Conservation (phyloP, 1,284 basidiomycete genomes). For the Malassezia furfur region DNA sequence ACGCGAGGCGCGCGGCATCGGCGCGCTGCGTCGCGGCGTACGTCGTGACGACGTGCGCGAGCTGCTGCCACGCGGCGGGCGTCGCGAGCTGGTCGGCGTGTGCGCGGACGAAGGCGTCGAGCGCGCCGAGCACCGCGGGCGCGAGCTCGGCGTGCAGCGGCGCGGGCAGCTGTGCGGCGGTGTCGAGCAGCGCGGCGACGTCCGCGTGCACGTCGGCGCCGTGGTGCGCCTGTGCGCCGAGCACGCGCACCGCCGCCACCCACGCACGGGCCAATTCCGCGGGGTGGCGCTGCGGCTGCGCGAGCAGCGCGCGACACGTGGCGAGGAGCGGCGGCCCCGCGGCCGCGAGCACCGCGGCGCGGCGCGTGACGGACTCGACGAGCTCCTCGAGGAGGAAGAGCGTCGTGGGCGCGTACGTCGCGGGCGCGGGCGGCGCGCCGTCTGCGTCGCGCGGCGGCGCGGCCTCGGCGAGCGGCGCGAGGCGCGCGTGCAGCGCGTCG, state of each 20-base stretch:
- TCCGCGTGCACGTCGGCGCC: conserved; percentile 71
- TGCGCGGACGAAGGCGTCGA: conserved; percentile 67
- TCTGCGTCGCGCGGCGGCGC: background rate
- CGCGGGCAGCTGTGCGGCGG: conserved; percentile 69
- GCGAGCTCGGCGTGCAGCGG: conserved; percentile 71
- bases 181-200: conserved; percentile 82
- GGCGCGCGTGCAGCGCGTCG: conserved; percentile 55
- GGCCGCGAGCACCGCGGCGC: conserved; percentile 68
- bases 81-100: conserved; percentile 54
- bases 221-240: conserved; percentile 7
- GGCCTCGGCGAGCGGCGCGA: conserved; percentile 2
- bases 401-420: conserved; percentile 75
- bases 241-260: conserved; percentile 51
- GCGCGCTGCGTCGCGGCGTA: conserved; percentile 66
- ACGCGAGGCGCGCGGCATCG: conserved; percentile 75
- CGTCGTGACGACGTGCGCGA: conserved; percentile 75
- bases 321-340: conserved; percentile 88
- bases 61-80: conserved; percentile 88
- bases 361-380: conserved; percentile 61
- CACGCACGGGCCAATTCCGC: conserved; percentile 90
- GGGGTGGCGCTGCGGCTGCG: conserved; percentile 69
- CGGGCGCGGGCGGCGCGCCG: background rate
- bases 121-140: conserved; percentile 78
- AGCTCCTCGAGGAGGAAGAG: conserved; percentile 89
- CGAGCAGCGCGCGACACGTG: conserved; percentile 71